Evolutionary conservation across 169 alveolate species (phyloP).

Genomic region (Plasmodium falciparum): DNA sequence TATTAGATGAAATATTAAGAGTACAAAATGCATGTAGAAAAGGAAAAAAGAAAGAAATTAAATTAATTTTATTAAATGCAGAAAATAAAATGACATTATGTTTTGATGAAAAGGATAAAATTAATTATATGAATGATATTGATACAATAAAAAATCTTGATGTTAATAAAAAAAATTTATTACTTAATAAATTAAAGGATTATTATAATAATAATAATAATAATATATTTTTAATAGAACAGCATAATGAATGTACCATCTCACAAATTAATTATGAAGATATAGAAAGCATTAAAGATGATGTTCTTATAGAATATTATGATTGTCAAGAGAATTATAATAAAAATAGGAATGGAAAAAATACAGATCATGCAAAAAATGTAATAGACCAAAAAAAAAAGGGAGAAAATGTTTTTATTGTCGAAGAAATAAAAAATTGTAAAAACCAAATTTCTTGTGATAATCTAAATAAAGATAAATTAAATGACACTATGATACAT

Average conservation of each 20-base stretch:
- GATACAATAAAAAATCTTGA: slow-evolving; percentile 4
- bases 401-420: too few species aligned
- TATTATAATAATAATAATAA: slow-evolving; percentile 23
- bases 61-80: slow-evolving; percentile 2
- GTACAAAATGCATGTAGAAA: slow-evolving; percentile 8
- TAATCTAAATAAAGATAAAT: too few species aligned
- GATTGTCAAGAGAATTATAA: neutral
- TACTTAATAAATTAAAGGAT: slow-evolving; percentile 17
- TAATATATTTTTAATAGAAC: neutral
- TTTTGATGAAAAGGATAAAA: neutral
- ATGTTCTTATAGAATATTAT: neutral
- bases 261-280: neutral
- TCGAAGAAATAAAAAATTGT: neutral
- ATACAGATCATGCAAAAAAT: neutral
- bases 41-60: slow-evolving; percentile 2
- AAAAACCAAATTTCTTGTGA: too few species aligned
- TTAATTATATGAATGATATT: neutral
- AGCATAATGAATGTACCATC: neutral
- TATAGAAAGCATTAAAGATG: neutral
- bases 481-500: too few species aligned
- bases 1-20: slow-evolving; percentile 9
- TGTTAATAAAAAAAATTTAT: slow-evolving; percentile 12
- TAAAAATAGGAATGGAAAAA: neutral
- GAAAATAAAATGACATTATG: neutral
- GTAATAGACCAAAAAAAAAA: neutral